Evolutionary conservation across 176 grass and related monocot genomes (phyloP).

Genomic region (Triticum monococcum): DNA sequence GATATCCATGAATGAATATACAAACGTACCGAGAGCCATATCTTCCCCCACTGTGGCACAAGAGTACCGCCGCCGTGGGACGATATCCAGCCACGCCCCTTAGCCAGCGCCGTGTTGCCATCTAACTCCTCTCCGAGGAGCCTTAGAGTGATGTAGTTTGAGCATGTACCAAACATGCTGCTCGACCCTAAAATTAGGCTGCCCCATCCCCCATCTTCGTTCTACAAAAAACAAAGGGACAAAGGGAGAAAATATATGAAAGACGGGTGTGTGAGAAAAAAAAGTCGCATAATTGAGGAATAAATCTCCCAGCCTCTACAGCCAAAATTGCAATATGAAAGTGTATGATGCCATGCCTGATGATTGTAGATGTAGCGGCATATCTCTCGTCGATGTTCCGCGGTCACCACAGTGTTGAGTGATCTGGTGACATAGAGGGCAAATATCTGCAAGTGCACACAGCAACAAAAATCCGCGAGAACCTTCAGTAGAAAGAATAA

Average conservation of each 20-base stretch:
- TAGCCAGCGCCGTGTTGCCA: background rate
- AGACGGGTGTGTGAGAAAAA: too few species aligned
- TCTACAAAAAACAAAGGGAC: background rate
- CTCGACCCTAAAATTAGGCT: background rate
- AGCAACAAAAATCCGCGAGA: background rate
- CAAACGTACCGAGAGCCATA: conserved; percentile 36
- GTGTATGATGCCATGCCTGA: conserved; percentile 1
- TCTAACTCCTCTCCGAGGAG: background rate
- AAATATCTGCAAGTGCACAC: conserved; percentile 28
- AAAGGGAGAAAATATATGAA: too few species aligned
- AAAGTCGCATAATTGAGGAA: too few species aligned
- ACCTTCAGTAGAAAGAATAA: too few species aligned
- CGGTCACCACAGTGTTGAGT: background rate
- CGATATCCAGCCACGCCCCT: conserved; percentile 8
- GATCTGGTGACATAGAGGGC: conserved; percentile 33
- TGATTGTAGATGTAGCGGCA: conserved; percentile 43
- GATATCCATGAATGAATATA: background rate
- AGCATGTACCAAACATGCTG: conserved; percentile 42
- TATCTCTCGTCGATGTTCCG: conserved; percentile 34
- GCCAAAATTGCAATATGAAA: background rate
- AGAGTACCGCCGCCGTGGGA: conserved; percentile 4
- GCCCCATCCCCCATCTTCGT: conserved; percentile 43
- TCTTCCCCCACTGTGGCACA: conserved; percentile 37
- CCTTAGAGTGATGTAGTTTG: conserved; percentile 29
- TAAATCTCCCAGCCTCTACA: too few species aligned